A percentile compares a stretch with the other conserved stretches of the same genome.
Conservation (phyloP, 106 monocot species). For the Platanthera guangdongensis region DNA sequence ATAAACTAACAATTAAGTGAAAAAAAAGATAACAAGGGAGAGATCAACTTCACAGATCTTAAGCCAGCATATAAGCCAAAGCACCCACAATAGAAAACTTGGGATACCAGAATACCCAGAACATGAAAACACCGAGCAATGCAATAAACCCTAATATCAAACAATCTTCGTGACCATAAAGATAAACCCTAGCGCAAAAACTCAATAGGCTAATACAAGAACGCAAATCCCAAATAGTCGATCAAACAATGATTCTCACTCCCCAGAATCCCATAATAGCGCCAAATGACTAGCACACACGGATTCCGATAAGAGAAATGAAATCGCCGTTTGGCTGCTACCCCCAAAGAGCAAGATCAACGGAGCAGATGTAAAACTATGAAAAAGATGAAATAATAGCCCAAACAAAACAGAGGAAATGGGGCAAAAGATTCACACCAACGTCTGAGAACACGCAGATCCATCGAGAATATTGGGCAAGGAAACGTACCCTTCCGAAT, state of each 20-base stretch:
- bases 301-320: background rate
- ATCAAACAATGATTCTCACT: background rate
- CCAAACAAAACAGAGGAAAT: background rate
- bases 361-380: background rate
- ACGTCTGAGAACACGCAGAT: background rate
- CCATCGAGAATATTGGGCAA: background rate
- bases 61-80: background rate
- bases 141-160: background rate
- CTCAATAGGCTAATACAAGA: background rate
- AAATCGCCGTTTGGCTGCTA: background rate
- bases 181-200: slow-evolving; percentile 6
- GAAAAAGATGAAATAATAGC: background rate
- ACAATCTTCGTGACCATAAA: background rate
- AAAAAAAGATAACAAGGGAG: background rate
- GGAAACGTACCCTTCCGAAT: background rate
- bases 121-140: background rate
- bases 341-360: background rate
- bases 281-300: background rate
- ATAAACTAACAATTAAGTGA: background rate
- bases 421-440: background rate
- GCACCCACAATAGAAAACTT: background rate
- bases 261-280: background rate
- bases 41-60: background rate
- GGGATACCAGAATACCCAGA: background rate
- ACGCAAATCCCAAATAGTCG: background rate